Evolutionary conservation across 495 filamentous ascomycete species (phyloP).

Genomic region (Hypomontagnella submonticulosa): DNA sequence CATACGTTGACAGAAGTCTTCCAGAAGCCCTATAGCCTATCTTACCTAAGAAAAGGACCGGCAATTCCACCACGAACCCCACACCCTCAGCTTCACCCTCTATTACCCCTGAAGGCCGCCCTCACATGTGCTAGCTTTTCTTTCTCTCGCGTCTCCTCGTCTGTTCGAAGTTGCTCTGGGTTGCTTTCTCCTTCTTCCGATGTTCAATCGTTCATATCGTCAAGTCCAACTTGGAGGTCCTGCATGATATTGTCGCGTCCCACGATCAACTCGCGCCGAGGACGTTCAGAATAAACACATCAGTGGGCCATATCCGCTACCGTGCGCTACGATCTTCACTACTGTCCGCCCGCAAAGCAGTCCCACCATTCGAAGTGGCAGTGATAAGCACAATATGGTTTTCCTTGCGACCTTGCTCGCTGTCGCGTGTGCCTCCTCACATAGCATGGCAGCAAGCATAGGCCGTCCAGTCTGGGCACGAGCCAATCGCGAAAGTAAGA

Average conservation of each 20-base stretch:
- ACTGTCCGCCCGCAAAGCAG: not conserved
- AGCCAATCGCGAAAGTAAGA: constrained; percentile 34
- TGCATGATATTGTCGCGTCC: constrained; percentile 6
- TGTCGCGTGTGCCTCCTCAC: constrained; percentile 19
- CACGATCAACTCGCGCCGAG: no score
- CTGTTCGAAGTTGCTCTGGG: constrained; percentile 8
- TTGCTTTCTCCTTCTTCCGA: constrained; percentile 6
- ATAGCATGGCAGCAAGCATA: constrained; percentile 9
- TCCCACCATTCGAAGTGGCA: constrained; percentile 1
- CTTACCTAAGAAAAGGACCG: constrained; percentile 29
- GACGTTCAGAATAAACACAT: not conserved
- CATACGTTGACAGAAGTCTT: constrained; percentile 24
- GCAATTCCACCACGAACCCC: constrained; percentile 12
- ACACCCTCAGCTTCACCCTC: constrained; percentile 23
- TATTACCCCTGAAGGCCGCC: constrained; percentile 16
- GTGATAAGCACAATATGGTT: constrained; percentile 11
- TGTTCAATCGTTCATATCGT: constrained; percentile 7
- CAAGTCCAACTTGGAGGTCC: constrained; percentile 5
- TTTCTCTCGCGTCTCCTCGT: constrained; percentile 5
- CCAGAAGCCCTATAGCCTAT: constrained; percentile 33
- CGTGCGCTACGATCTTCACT: not conserved
- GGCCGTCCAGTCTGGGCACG: constrained; percentile 11
- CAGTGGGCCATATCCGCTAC: constrained; percentile 1
- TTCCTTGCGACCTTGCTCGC: constrained; percentile 12
- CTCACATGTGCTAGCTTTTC: constrained; percentile 15